These are phyloP conservation scores for Seminavis robusta DNA, from an alignment of 108 stramenopile species.

Conservation along the genomic window DNA sequence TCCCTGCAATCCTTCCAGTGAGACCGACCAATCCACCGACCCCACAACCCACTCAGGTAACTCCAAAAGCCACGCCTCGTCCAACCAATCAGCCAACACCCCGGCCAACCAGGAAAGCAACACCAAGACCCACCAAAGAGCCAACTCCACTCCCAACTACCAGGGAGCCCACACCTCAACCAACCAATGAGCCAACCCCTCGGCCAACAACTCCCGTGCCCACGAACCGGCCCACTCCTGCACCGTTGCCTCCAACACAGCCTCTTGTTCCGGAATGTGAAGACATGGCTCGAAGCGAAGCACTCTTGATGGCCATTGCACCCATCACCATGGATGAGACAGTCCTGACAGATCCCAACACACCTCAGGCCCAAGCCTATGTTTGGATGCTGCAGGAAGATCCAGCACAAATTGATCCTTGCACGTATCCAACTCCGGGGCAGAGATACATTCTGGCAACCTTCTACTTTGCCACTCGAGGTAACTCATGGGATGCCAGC, in stretches of 20 bases:
- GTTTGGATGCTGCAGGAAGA: constrained; percentile 17
- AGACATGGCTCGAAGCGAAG: not conserved
- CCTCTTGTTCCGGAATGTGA: no score
- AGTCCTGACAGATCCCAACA: constrained; percentile 14
- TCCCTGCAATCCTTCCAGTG: no score
- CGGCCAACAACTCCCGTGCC: not conserved
- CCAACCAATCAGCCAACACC: no score
- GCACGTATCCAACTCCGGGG: constrained; percentile 19
- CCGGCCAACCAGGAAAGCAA: no score
- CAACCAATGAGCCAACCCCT: not conserved
- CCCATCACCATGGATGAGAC: not conserved
- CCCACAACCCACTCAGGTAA: no score
- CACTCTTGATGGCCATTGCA: not conserved
- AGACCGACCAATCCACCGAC: no score
- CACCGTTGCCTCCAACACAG: not conserved
- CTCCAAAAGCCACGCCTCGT: no score
- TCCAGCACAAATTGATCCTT: constrained; percentile 14
- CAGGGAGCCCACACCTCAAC: not conserved
- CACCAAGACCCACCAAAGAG: no score
- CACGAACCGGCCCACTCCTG: not conserved
- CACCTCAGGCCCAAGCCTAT: constrained; percentile 35
- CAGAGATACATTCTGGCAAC: constrained; percentile 25
- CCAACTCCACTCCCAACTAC: not conserved
- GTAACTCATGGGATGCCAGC: constrained; percentile 18
- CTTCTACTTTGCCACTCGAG: constrained; percentile 23